Conservation (phyloP, 805 yeast genomes). For the Cyberlindnera japonica region DNA sequence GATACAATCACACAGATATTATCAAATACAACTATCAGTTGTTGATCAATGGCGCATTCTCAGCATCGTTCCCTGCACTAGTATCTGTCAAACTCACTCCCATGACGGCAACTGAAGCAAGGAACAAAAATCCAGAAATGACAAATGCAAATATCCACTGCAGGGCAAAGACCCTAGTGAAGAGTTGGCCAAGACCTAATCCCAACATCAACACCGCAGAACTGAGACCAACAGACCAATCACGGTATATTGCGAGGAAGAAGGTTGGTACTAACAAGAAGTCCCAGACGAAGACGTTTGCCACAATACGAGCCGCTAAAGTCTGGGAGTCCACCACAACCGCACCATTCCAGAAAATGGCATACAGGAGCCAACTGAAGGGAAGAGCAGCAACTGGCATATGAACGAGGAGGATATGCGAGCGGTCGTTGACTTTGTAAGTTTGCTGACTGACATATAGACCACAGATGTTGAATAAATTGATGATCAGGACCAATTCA, state of each 20-base stretch:
- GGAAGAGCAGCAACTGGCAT: conserved; percentile 68
- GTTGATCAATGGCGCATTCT: conserved; percentile 38
- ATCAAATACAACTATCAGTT: conserved; percentile 3
- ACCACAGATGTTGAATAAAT: conserved; percentile 54
- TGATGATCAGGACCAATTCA: conserved; percentile 54
- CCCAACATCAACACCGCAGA: conserved; percentile 59
- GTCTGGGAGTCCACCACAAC: conserved; percentile 47
- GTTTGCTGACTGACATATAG: conserved; percentile 56
- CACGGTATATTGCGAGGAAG: conserved; percentile 56
- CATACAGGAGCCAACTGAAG: conserved; percentile 67
- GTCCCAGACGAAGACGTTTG: conserved; percentile 76
- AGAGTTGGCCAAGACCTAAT: conserved; percentile 65
- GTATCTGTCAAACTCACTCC: conserved; percentile 30
- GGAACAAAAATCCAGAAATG: conserved; percentile 54
- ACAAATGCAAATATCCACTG: conserved; percentile 84
- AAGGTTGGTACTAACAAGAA: conserved; percentile 62
- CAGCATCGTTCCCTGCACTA: conserved; percentile 21
- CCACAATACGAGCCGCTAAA: conserved; percentile 60
- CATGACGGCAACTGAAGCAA: conserved; percentile 46
- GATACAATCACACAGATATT: too few species aligned
- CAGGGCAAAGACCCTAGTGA: conserved; percentile 65
- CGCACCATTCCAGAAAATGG: conserved; percentile 84
- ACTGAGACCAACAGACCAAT: conserved; percentile 66
- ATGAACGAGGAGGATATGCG: conserved; percentile 57
- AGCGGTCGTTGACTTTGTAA: conserved; percentile 47